Percentiles rank a stretch among this genome's conserved stretches.
phyloP scores from a whole-genome alignment of 768 basidiomycete genomes.

The Tulasnella sp. region DNA sequence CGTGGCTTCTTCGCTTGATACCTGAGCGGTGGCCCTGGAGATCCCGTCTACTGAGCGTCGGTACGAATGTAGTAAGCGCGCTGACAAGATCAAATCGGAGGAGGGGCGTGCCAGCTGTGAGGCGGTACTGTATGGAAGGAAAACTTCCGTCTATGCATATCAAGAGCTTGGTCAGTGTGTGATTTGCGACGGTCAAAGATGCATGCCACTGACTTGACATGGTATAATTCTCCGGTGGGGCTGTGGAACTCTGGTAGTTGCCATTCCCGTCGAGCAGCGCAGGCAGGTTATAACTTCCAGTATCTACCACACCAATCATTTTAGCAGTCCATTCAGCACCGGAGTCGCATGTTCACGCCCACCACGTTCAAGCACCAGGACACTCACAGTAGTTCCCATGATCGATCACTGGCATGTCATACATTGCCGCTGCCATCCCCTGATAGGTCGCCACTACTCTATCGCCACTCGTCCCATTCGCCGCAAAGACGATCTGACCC shows the following conservation, averaged over 20 bases:
- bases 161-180: no score
- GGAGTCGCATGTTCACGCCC: no score
- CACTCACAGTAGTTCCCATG: constrained; percentile 27
- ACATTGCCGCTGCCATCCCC: constrained; percentile 34
- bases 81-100: constrained; percentile 13
- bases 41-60: constrained; percentile 2
- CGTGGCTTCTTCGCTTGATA: neutral
- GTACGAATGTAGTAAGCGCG: neutral
- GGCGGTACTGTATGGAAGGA: constrained; percentile 5
- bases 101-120: constrained; percentile 13
- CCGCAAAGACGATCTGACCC: constrained; percentile 39
- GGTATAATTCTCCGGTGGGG: constrained; percentile 4
- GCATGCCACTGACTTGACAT: no score
- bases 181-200: no score
- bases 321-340: no score
- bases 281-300: neutral
- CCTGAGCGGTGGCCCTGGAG: neutral
- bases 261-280: constrained; percentile 7
- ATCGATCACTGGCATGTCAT: constrained; percentile 42
- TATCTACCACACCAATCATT: no score
- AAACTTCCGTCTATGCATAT: constrained; percentile 1
- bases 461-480: constrained; percentile 24
- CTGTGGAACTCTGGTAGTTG: constrained; percentile 7
- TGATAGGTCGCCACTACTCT: constrained; percentile 36
- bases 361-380: neutral